Evolutionary conservation across 2,329 filamentous ascomycete genomes (phyloP).

Genomic region (Phialophora tarda): DNA sequence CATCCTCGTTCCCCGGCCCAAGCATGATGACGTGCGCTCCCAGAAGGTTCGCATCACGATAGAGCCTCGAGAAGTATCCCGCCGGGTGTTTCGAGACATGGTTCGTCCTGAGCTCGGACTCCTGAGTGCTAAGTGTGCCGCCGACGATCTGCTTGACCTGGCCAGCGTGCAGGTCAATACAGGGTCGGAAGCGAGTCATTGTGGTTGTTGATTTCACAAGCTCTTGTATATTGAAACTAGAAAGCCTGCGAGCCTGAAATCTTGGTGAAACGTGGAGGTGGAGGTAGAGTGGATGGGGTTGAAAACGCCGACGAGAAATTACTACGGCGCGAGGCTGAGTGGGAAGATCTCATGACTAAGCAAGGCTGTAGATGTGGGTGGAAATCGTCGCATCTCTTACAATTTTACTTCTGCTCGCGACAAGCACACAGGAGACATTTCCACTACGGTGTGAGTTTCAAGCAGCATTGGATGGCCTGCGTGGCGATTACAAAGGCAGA

Average conservation of each 20-base stretch:
- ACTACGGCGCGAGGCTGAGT: not conserved
- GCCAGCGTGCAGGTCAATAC: slow-evolving; percentile 96
- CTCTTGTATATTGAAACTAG: not conserved
- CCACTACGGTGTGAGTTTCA: not conserved
- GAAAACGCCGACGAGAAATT: not conserved
- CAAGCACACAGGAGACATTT: not conserved
- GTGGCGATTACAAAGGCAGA: not conserved
- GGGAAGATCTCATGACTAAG: not conserved
- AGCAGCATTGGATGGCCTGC: too few species aligned
- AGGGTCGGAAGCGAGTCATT: slow-evolving; percentile 95
- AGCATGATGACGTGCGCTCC: slow-evolving; percentile 98
- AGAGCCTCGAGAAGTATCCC: slow-evolving; percentile 79
- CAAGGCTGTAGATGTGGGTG: not conserved
- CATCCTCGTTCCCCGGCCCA: slow-evolving; percentile 81
- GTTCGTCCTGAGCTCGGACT: slow-evolving; percentile 79
- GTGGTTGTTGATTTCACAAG: not conserved
- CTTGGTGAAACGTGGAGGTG: slow-evolving; percentile 1
- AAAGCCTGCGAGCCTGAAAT: not conserved
- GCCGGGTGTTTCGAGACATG: slow-evolving; percentile 85
- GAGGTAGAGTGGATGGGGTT: not conserved
- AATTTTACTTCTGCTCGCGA: not conserved
- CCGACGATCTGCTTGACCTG: slow-evolving; percentile 99
- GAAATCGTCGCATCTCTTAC: not conserved
- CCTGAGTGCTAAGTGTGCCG: slow-evolving; percentile 76
- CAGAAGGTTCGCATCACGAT: slow-evolving; percentile 72